A percentile compares a stretch with the other conserved stretches of the same genome.
Conservation (phyloP, 192 early-diverging fungal species). For the Entomortierella chlamydospora region DNA sequence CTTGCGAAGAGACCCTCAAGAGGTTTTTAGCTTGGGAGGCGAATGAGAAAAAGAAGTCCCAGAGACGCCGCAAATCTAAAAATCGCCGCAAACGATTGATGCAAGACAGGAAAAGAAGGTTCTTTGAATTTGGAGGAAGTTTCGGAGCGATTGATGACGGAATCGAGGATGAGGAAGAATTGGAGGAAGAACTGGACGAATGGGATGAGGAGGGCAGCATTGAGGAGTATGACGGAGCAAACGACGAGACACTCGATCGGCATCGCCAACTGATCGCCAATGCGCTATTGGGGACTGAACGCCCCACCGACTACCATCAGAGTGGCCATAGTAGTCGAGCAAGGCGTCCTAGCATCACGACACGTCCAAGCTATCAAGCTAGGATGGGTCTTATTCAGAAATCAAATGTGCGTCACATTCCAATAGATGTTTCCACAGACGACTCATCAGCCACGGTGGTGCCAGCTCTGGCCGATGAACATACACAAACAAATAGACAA, state of each 20-base stretch:
- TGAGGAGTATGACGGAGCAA: neutral
- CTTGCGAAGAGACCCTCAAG: conserved; percentile 9
- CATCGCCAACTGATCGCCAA: neutral
- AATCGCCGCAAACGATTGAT: neutral
- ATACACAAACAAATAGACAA: too few species aligned
- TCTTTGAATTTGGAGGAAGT: conserved; percentile 3
- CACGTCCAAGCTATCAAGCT: too few species aligned
- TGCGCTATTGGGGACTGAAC: neutral
- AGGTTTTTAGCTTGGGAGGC: conserved; percentile 4
- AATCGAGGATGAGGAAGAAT: conserved; percentile 20
- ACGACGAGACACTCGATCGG: neutral
- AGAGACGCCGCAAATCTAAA: neutral
- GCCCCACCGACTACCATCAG: neutral
- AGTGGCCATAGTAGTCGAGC: neutral
- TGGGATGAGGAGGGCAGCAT: conserved; percentile 1
- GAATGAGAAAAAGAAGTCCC: neutral
- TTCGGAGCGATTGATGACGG: conserved; percentile 24
- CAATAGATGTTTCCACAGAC: too few species aligned
- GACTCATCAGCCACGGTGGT: too few species aligned
- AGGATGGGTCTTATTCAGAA: too few species aligned
- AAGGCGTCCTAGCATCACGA: neutral
- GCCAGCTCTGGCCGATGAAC: too few species aligned
- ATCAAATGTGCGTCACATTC: too few species aligned
- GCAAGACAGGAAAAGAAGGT: neutral
- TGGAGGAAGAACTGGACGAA: conserved; percentile 6